Evolutionary conservation across 2,329 filamentous ascomycete species (phyloP), one percentile per base, ranked within the genome.

Genomic region (Trichoderma breve): DNA sequence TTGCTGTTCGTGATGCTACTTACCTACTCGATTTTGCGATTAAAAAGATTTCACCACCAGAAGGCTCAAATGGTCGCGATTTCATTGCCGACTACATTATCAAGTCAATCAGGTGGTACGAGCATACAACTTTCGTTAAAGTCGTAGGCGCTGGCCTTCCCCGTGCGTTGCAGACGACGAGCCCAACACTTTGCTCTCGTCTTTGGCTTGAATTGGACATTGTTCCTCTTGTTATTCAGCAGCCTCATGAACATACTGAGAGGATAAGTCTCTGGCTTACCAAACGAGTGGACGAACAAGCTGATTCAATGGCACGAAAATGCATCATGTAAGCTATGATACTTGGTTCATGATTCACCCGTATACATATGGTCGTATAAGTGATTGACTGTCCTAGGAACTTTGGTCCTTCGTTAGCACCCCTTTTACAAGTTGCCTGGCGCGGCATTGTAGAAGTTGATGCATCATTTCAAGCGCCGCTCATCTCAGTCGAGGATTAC

Each of bases 191-290:
- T 1, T 91, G 90, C 75, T 89, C 92, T 0, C 88, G 89, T 39
- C 85, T 96, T 4, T 96, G 93, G 93, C 82, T 89, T 3, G 90
- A 94, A 73, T 83, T 95, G 43, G 93, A 96, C 78, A 89, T 95
- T 71, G 88, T 95, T 3, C 91, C 92, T 1, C 84, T 95, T 53
- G 87, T 92, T 4, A 85, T 94, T 73, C 83, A 82, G 11, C 84
- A 84, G 43, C 62, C 43, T 6, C 84, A 85, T 69, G 80, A 84
- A 14, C 82, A 84, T 55, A 77, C 80, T 73, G 82, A 83, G 75
- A 69, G 76, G 69, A 81, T 79, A 75, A 81, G 76, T 55, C 84
- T 86, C 73, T 88, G 87, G 85, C 83, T 86, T 60, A 80, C 82
- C 39, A 89, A 89, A 78, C 83, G 86, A n/a, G 86, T 94, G 5